These are phyloP conservation scores for Tulasnella sp. DNA, from an alignment of 768 basidiomycete genomes.

Conservation along the genomic window DNA sequence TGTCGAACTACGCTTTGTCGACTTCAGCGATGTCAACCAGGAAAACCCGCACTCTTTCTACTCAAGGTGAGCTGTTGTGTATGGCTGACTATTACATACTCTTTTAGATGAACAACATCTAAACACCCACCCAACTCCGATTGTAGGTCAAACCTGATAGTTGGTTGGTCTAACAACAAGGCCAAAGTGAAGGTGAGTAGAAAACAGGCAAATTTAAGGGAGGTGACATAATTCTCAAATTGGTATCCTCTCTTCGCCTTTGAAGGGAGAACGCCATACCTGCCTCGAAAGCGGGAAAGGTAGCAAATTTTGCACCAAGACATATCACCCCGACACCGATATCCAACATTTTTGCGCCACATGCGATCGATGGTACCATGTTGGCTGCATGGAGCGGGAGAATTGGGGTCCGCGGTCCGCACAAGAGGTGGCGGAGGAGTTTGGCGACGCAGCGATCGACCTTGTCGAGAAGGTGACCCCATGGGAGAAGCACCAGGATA, in stretches of 20 bases:
- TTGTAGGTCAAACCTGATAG: background rate
- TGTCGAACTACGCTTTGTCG: background rate
- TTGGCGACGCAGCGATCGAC: background rate
- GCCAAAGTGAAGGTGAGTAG: background rate
- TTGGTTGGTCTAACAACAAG: background rate
- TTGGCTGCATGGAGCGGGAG: background rate
- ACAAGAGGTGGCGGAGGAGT: background rate
- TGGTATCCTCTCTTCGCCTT: too few relatives aligned
- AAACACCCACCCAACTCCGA: too few relatives aligned
- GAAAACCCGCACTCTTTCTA: background rate
- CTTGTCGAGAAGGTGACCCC: background rate
- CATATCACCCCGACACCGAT: background rate
- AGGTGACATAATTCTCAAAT: background rate
- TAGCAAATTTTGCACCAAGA: background rate
- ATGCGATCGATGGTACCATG: constrained; percentile 6
- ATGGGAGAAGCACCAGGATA: background rate
- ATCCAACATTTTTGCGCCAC: background rate
- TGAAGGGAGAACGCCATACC: background rate
- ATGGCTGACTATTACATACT: too few relatives aligned
- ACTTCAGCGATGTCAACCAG: background rate
- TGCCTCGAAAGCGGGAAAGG: background rate
- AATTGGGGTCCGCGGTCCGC: background rate
- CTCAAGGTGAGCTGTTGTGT: background rate
- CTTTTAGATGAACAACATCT: too few relatives aligned
- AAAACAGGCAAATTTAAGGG: background rate